Evolutionary conservation across 345 rosid genomes (phyloP).

Genomic region (Salix koriyanagi): DNA sequence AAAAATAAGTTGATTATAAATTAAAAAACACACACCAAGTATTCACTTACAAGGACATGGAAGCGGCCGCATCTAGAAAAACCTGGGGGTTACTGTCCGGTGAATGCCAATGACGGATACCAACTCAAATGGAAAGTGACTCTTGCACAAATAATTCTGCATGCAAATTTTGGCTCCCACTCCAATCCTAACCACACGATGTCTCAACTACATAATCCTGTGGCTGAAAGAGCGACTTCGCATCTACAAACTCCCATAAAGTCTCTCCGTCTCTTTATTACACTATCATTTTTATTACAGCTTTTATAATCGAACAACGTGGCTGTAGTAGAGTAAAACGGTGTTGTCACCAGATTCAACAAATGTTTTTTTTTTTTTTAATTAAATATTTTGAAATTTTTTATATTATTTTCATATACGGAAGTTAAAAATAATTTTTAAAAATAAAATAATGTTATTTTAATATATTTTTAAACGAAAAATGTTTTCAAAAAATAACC

Average conservation of each 20-base stretch:
- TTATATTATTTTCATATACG: too few species aligned
- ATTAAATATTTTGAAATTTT: too few species aligned
- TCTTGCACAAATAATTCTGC: not conserved
- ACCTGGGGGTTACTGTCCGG: constrained; percentile 29
- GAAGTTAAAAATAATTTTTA: too few species aligned
- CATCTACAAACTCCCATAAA: not conserved
- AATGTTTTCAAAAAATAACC: too few species aligned
- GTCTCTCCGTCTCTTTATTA: not conserved
- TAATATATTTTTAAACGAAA: too few species aligned
- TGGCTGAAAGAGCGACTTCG: constrained; percentile 19
- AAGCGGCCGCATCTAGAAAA: constrained; percentile 12
- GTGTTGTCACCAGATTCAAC: too few species aligned
- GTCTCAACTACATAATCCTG: constrained; percentile 26
- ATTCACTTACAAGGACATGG: constrained; percentile 11
- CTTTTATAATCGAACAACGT: too few species aligned
- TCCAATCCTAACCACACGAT: constrained; percentile 19
- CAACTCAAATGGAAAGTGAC: constrained; percentile 37
- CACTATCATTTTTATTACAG: not conserved
- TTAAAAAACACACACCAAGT: not conserved
- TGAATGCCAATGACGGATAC: constrained; percentile 45
- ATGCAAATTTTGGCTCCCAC: not conserved
- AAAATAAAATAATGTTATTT: too few species aligned
- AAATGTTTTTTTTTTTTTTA: too few species aligned
- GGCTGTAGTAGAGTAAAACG: too few species aligned
- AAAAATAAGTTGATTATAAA: too few species aligned